Conservation (phyloP, 805 yeast species). For the Yarrowia yakushimensis region DNA sequence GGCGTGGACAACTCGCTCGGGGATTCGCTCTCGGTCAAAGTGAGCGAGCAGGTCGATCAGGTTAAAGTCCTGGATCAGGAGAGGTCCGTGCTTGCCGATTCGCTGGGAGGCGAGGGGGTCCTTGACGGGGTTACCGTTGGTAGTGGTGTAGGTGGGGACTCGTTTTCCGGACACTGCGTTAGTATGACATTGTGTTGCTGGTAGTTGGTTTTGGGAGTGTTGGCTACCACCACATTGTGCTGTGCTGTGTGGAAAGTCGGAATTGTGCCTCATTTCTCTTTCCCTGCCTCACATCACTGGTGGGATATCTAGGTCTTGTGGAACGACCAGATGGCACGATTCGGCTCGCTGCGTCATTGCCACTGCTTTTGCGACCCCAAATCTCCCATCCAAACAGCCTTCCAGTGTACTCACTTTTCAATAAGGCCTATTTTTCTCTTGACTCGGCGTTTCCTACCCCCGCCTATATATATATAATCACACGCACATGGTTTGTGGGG, state of each 20-base stretch:
- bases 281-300: neutral
- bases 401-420: neutral
- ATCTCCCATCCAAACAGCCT: neutral
- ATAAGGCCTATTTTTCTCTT: constrained; percentile 13
- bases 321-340: neutral
- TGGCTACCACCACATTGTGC: neutral
- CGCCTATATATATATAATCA: constrained; percentile 17
- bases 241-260: neutral
- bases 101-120: constrained; percentile 55
- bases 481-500: constrained; percentile 24
- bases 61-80: constrained; percentile 57
- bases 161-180: constrained; percentile 26
- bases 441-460: constrained; percentile 22
- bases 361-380: neutral
- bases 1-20: constrained; percentile 67
- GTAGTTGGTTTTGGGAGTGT: too few relatives aligned
- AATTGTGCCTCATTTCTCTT: neutral
- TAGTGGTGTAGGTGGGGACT: constrained; percentile 42
- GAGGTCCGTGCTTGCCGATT: constrained; percentile 55
- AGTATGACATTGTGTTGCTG: neutral
- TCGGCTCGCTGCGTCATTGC: neutral
- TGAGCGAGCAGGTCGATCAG: constrained; percentile 55
- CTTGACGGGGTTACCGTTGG: constrained; percentile 54
- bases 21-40: constrained; percentile 61
- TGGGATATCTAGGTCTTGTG: neutral